These are phyloP conservation scores for Neurospora intermedia DNA, from an alignment of 495 filamentous ascomycete genomes.

Conservation along the genomic window DNA sequence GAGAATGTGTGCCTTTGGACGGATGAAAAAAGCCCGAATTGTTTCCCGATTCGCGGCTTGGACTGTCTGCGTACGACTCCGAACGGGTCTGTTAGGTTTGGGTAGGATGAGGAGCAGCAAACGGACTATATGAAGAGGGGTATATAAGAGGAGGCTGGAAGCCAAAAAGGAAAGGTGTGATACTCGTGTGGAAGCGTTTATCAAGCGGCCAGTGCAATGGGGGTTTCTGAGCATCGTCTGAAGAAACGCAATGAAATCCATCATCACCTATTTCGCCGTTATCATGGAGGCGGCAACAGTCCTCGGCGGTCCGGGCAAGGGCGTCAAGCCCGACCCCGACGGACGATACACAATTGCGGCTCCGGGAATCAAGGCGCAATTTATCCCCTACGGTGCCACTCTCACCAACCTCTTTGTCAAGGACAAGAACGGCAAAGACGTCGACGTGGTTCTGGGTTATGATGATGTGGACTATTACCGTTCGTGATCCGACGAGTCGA, in stretches of 20 bases:
- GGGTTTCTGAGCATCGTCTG: background rate
- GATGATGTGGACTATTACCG: slow-evolving; percentile 41
- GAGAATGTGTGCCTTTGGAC: background rate
- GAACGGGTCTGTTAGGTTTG: background rate
- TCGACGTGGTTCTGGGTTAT: slow-evolving; percentile 44
- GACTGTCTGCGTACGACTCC: background rate
- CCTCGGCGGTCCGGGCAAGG: slow-evolving; percentile 1
- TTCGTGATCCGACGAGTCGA: slow-evolving; percentile 13
- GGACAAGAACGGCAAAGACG: slow-evolving; percentile 43
- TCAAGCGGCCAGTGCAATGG: background rate
- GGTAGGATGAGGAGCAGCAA: background rate
- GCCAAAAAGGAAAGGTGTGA: background rate
- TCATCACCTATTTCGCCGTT: slow-evolving; percentile 6
- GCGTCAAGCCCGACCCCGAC: slow-evolving; percentile 21
- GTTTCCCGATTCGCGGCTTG: background rate
- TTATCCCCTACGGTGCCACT: slow-evolving; percentile 44
- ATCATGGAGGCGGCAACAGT: slow-evolving; percentile 6
- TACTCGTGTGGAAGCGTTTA: background rate
- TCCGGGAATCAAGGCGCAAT: slow-evolving; percentile 44
- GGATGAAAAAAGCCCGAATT: background rate
- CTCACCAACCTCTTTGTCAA: slow-evolving; percentile 48
- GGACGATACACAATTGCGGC: slow-evolving; percentile 40
- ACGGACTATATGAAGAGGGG: background rate
- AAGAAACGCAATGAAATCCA: slow-evolving; percentile 7
- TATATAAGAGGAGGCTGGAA: background rate